Conservation (phyloP, 768 basidiomycete genomes). For the Amanita exitialis region DNA sequence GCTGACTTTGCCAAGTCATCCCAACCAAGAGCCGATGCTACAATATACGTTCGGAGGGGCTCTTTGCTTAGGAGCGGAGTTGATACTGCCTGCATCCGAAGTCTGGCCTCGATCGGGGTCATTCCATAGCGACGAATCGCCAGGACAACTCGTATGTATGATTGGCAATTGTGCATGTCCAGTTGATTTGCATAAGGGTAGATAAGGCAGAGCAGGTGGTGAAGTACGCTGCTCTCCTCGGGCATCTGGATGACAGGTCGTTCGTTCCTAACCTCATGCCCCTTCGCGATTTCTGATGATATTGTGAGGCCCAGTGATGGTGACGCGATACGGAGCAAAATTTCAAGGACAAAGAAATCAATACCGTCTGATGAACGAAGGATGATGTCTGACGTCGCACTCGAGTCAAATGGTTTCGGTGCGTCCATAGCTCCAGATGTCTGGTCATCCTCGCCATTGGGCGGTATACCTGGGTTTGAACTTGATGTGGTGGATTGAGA, state of each 20-base stretch:
- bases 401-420: neutral
- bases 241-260: slow-evolving; percentile 5
- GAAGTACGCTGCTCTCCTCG: slow-evolving; percentile 8
- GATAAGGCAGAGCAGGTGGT: slow-evolving; percentile 5
- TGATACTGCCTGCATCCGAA: neutral
- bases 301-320: slow-evolving; percentile 21
- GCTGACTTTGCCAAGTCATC: neutral
- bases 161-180: neutral
- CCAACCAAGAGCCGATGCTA: neutral
- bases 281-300: slow-evolving; percentile 7
- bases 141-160: neutral
- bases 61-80: neutral
- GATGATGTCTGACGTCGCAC: slow-evolving; percentile 14
- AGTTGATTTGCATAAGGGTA: neutral
- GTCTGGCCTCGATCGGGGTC: neutral
- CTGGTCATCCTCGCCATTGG: neutral
- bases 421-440: neutral
- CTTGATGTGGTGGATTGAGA: neutral
- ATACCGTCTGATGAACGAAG: slow-evolving; percentile 18
- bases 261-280: neutral
- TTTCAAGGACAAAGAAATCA: slow-evolving; percentile 19
- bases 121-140: neutral
- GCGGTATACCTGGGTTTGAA: too few relatives aligned
- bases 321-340: slow-evolving; percentile 19
- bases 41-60: neutral